Evolutionary conservation across 768 basidiomycete genomes (phyloP), one percentile per base, ranked within the genome.

Genomic region (Paxillus involutus): DNA sequence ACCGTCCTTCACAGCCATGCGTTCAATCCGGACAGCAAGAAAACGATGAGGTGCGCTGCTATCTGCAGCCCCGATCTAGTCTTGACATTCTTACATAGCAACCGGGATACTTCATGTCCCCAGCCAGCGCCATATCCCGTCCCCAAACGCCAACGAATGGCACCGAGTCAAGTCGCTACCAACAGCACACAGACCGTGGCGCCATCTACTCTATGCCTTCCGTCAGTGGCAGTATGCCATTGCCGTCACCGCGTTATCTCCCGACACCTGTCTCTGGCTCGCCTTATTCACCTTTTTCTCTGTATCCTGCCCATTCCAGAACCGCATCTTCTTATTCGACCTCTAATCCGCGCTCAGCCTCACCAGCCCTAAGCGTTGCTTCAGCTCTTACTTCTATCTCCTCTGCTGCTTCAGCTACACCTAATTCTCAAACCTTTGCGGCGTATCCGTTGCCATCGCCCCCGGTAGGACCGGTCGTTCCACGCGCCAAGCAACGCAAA

Each of bases 361-460:
- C 88, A 0, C 88, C 89, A 1, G 79, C 85, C 2, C 72, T 80
- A 37, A 89, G 86, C 64, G 74, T 77, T 21, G 75, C 72, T 7
- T 83, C 83, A 35, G 76, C 73, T 10, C 71, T 77, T 29, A 83
- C 84, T 1, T 84, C 82, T 11, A 73, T 77, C 46, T 82, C 84
- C 6, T 75, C 77, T 35, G 65, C 61, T 6, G 49, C 64, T 7
- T 75, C 75, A 4, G 47, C 62, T 17, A 50, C 56, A 10, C 65
- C 71, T 19, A 69, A 65, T 50, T 65, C 69, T 0, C 71, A 69
- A 52, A 56, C 67, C 3, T 71, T 67, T 21, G 51, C 69, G 1
- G 55, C 63, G 11, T 71, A 65, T 46, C 61, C 71, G 1, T 69
- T 71, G 39, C 67, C 59, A 11, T 61, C 62, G 47, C 67, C 60